A percentile compares a stretch with the other conserved stretches of the same genome.
These are phyloP conservation scores for Senna siamea DNA, from an alignment of 306 rosid genomes.

Conservation along the genomic window DNA sequence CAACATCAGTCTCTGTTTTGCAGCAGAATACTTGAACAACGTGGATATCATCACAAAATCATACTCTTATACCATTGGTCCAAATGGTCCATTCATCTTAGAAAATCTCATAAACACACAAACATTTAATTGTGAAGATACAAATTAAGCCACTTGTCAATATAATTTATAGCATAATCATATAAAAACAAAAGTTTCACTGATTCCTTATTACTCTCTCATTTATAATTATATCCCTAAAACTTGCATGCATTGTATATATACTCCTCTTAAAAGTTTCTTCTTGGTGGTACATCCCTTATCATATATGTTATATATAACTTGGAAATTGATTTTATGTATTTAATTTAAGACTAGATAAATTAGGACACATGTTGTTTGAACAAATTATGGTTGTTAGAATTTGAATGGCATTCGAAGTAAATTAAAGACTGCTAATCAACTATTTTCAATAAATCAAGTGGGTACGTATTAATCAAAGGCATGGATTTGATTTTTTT, in stretches of 20 bases:
- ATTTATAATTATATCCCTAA: too few relatives aligned
- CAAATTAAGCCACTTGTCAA: neutral
- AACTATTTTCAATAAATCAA: neutral
- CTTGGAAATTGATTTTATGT: too few relatives aligned
- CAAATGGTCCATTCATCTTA: slow-evolving; percentile 18
- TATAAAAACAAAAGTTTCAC: neutral
- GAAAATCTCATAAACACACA: neutral
- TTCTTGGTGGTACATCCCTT: neutral
- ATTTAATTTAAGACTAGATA: too few relatives aligned
- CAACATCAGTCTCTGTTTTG: neutral
- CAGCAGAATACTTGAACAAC: neutral
- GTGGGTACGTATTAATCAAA: slow-evolving; percentile 6
- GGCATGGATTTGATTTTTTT: neutral
- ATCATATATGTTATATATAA: too few relatives aligned
- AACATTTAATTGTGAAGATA: neutral
- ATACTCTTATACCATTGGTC: slow-evolving; percentile 1
- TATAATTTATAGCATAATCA: neutral
- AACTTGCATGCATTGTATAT: too few relatives aligned
- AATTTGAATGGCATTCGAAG: neutral
- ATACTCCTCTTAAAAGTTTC: too few relatives aligned
- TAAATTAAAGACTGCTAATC: neutral
- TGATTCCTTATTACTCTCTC: neutral
- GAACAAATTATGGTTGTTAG: neutral
- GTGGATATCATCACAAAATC: neutral
- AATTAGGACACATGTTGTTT: neutral